Evolutionary conservation across 129 eudicot species (phyloP).

Genomic region (sunflower (Helianthus annuus)): DNA sequence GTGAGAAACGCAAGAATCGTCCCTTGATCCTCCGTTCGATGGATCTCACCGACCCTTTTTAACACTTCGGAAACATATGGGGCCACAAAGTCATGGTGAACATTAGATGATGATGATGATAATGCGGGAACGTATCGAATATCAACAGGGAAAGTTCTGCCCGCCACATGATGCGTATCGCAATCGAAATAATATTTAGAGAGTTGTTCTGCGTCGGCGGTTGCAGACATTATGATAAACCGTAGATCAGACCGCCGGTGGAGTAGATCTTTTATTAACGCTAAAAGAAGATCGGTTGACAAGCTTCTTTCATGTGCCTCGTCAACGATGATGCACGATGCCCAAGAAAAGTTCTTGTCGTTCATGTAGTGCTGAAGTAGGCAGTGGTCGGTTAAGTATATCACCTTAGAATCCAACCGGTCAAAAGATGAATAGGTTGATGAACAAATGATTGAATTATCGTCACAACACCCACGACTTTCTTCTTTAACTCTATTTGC

Average conservation of each 20-base stretch:
- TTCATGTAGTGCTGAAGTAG: constrained; percentile 81
- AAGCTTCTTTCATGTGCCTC: constrained; percentile 98
- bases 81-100: constrained; percentile 33
- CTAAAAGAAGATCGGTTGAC: constrained; percentile 86
- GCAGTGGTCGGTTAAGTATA: constrained; percentile 91
- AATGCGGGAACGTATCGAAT: constrained; percentile 56
- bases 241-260: constrained; percentile 59
- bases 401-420: constrained; percentile 45
- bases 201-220: constrained; percentile 83
- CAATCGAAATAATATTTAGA: constrained; percentile 70
- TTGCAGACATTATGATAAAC: constrained; percentile 94
- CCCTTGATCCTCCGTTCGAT: constrained; percentile 62
- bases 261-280: constrained; percentile 69
- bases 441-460: constrained; percentile 38
- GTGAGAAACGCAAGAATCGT: constrained; percentile 87
- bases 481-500: constrained; percentile 79
- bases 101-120: constrained; percentile 29
- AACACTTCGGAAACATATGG: constrained; percentile 61
- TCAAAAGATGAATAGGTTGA: constrained; percentile 57
- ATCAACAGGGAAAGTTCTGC: constrained; percentile 88
- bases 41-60: constrained; percentile 62
- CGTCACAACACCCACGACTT: constrained; percentile 60
- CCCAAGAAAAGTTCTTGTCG: constrained; percentile 56
- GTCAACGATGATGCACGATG: constrained; percentile 86
- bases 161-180: constrained; percentile 61